Percentiles rank a stretch among this genome's conserved stretches.
Evolutionary conservation across 1,284 basidiomycete species (phyloP).

Genomic region (Coniferiporia weirii): DNA sequence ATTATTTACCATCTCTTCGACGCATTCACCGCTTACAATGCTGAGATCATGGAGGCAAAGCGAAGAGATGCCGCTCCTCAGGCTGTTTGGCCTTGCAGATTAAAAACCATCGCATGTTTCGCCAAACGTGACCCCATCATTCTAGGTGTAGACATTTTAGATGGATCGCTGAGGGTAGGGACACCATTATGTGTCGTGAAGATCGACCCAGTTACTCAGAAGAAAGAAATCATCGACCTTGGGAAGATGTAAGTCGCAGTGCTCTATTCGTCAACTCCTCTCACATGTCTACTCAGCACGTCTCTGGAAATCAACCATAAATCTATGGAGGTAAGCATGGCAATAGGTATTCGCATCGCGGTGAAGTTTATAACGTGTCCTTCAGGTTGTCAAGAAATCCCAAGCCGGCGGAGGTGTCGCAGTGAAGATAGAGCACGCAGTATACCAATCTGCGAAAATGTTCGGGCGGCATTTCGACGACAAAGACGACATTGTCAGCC

Average conservation of each 20-base stretch:
- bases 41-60: slow-evolving; percentile 90
- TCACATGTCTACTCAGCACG: slow-evolving; percentile 47
- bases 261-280: slow-evolving; percentile 4
- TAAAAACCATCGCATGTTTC: slow-evolving; percentile 91
- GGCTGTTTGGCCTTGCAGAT: slow-evolving; percentile 95
- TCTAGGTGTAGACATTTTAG: slow-evolving; percentile 93
- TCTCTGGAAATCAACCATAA: slow-evolving; percentile 96
- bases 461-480: slow-evolving; percentile 95
- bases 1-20: slow-evolving; percentile 99
- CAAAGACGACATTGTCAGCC: slow-evolving; percentile 89
- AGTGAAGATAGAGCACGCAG: slow-evolving; percentile 97
- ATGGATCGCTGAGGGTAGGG: slow-evolving; percentile 89
- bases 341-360: not conserved
- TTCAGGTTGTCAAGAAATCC: slow-evolving; percentile 82
- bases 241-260: slow-evolving; percentile 80
- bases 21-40: slow-evolving; percentile 95
- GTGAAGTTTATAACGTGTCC: slow-evolving; percentile 25
- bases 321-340: slow-evolving; percentile 53
- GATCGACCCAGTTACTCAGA: slow-evolving; percentile 77
- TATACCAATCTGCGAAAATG: slow-evolving; percentile 94
- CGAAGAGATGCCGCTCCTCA: slow-evolving; percentile 88
- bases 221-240: slow-evolving; percentile 87
- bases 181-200: slow-evolving; percentile 96
- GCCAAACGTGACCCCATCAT: slow-evolving; percentile 98
- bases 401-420: slow-evolving; percentile 96